Evolutionary conservation across 1,284 basidiomycete genomes (phyloP), one percentile per base, ranked within the genome.

Genomic region (Cryptococcus hybrid): DNA sequence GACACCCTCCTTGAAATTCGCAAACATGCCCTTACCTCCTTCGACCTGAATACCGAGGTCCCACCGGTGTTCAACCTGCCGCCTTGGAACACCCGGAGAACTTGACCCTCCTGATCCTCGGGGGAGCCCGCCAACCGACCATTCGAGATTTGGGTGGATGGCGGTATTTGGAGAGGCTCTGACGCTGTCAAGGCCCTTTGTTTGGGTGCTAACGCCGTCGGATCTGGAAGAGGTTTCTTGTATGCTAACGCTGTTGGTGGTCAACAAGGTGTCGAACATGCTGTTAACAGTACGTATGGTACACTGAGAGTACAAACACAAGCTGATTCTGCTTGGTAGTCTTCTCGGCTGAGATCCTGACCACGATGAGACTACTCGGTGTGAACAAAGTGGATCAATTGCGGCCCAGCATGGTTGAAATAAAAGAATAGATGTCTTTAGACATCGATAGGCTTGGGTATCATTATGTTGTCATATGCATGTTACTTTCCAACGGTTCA

Each of bases 151-250:
- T 94, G 90, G 67, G 85, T 95, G 56, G 93, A 97, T 72, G 93
- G 93, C 12, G 93, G 92, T 3, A 81, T 92, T 38, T 82, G 83
- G 54, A 83, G 93, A 46, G 93, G 93, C 24, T 92, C 90, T 82
- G 92, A 94, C 74, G 86, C 95, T 7, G 78, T 97, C 54, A 97
- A 97, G 77, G 92, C 92, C 0, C 78, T 97, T 2, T 94, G 91
- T 64, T 81, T 97, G 34, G 94, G 93, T 42, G 94, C 93, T 1
- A 88, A 81, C 62, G 92, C 89, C 3, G 92, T 95, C 5, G 93
- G 94, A 1, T 80, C 97, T 34, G 93, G 93, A 0, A 84, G 93
- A 35, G 84, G 89, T 0, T 93, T 95, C 81, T 80, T 96, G n/a
- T 94, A 89, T 68, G 90, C 90, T 1, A 90, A 94, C 78, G 89